Evolutionary conservation across 2,329 filamentous ascomycete species (phyloP), one percentile per base, ranked within the genome.

Genomic region (Aspergillus quadricinctus): DNA sequence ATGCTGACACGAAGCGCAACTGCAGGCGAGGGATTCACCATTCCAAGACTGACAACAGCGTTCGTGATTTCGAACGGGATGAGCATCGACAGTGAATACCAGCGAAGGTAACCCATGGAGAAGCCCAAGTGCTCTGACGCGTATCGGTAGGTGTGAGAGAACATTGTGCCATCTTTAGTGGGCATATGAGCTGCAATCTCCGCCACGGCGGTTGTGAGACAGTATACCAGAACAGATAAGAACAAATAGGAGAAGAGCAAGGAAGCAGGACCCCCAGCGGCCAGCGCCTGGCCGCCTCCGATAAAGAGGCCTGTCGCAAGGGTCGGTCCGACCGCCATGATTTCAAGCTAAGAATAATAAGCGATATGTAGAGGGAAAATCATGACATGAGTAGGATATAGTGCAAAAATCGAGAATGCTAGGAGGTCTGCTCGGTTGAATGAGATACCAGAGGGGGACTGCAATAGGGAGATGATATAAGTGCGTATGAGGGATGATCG

Each of bases 21-120:
- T 9, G 69, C 69, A 27, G 72, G 52, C 4, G 65, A 66, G 11
- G 75, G 72, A 19, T 69, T 65, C 85, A 85, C 88, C 64, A 83
- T 83, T 57, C 83, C 74, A 61, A 88, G 82, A 35, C 88, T 78
- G 28, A 87, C 81, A 61, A 83, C 81, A 28, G 84, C 83, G n/a
- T 85, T 85, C 0, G 83, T 83, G 57, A 88, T 85, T 69, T 88
- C 86, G 57, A 82, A 80, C 53, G 76, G 78, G 2, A 80, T 72
- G 29, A 78, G 69, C 55, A 80, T 73, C 3, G 77, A 72, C 46
- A 74, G 61, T 1, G 74, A 69, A 53, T 77, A 79, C 78, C 78
- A 80, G 50, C 79, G 78, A 35, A 76, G 67, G 51, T 72, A 74
- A 27, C 69, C 69, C 17, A 74, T 64, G 17, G 74, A 67, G 54